These are phyloP conservation scores for Boletus insuetus DNA, from an alignment of 768 basidiomycete genomes.

Conservation along the genomic window DNA sequence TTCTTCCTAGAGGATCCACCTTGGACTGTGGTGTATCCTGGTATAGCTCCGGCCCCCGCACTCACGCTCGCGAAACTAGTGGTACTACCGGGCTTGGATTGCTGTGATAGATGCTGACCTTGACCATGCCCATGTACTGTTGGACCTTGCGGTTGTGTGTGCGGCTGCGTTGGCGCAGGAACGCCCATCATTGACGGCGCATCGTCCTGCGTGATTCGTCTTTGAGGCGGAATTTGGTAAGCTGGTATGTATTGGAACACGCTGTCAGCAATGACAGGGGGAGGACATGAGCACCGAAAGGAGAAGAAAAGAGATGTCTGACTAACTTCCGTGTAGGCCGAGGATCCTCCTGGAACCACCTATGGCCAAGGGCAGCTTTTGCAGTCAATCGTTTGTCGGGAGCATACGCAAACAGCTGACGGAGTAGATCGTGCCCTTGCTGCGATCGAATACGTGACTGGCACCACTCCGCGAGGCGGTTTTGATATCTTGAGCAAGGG, in stretches of 20 bases:
- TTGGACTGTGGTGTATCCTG: conserved; percentile 29
- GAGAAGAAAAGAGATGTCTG: background rate
- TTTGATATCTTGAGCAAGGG: conserved; percentile 48
- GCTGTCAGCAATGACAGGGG: conserved; percentile 36
- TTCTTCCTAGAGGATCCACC: conserved; percentile 55
- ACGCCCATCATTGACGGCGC: conserved; percentile 82
- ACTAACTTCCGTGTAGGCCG: conserved; percentile 81
- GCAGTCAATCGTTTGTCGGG: conserved; percentile 86
- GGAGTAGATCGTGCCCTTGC: conserved; percentile 80
- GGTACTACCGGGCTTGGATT: conserved; percentile 55
- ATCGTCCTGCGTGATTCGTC: conserved; percentile 91
- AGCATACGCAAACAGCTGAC: conserved; percentile 84
- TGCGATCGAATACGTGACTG: conserved; percentile 55
- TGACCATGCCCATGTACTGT: conserved; percentile 50
- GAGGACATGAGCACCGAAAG: conserved; percentile 4
- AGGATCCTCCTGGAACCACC: conserved; percentile 93
- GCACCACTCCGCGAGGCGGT: conserved; percentile 75
- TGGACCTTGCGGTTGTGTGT: conserved; percentile 40
- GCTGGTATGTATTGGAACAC: conserved; percentile 67
- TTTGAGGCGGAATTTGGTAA: conserved; percentile 75
- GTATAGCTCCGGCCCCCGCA: conserved; percentile 44
- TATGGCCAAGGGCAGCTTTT: conserved; percentile 74
- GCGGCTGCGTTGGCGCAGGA: conserved; percentile 44
- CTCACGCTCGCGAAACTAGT: conserved; percentile 63
- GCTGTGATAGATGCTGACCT: conserved; percentile 36